Conservation (phyloP, 495 filamentous ascomycete species). For the Jackrogersella minutella region DNA sequence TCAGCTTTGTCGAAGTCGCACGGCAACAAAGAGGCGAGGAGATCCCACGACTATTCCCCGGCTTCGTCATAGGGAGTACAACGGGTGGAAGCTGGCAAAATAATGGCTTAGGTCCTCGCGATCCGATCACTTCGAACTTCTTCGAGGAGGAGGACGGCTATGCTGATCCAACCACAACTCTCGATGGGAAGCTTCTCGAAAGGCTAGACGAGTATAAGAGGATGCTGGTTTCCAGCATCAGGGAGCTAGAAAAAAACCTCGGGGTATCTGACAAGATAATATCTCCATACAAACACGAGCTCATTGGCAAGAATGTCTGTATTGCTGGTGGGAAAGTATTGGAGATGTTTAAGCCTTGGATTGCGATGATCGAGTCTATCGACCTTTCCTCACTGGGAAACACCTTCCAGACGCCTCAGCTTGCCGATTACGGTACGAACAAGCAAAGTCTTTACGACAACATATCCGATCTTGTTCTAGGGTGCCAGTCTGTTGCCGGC, state of each 20-base stretch:
- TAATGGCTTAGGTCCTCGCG: conserved; percentile 75
- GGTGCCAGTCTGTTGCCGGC: conserved; percentile 85
- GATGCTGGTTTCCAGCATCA: conserved; percentile 80
- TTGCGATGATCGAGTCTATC: conserved; percentile 86
- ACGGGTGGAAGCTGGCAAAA: conserved; percentile 93
- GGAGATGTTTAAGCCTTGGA: conserved; percentile 86
- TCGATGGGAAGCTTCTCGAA: conserved; percentile 81
- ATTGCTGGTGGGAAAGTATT: conserved; percentile 76
- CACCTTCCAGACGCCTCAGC: conserved; percentile 79
- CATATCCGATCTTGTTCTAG: conserved; percentile 84
- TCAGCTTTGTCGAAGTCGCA: conserved; percentile 94
- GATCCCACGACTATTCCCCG: conserved; percentile 87
- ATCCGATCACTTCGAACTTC: conserved; percentile 77
- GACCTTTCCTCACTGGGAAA: conserved; percentile 79
- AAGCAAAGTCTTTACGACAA: conserved; percentile 94
- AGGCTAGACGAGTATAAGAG: conserved; percentile 83
- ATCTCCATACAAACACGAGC: conserved; percentile 71
- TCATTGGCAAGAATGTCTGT: conserved; percentile 78
- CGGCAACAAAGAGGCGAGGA: conserved; percentile 88
- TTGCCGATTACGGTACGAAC: conserved; percentile 85
- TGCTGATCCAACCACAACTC: conserved; percentile 71
- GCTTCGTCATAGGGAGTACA: conserved; percentile 84
- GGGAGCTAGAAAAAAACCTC: conserved; percentile 86
- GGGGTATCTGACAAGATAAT: conserved; percentile 77
- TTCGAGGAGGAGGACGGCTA: conserved; percentile 84